phyloP scores from a whole-genome alignment of 2,329 filamentous ascomycete genomes.

The Paraphoma chrysanthemicola region DNA sequence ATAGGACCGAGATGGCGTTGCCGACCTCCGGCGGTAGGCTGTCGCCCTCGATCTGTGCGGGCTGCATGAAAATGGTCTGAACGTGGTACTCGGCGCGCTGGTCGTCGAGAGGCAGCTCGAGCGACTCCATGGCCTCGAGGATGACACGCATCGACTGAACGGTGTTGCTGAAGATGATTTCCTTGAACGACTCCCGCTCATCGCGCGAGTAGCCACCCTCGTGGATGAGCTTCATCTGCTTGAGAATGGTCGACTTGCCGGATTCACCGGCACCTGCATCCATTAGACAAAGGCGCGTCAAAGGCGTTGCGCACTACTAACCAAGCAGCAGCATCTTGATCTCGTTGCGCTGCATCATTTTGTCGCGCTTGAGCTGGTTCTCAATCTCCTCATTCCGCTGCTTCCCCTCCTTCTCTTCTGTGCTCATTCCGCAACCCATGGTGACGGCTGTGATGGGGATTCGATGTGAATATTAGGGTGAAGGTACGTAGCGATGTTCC shows the following conservation, averaged over 20 bases:
- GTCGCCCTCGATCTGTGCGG: slow-evolving; percentile 94
- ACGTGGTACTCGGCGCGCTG: slow-evolving; percentile 96
- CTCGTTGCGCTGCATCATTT: slow-evolving; percentile 98
- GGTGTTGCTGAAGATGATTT: slow-evolving; percentile 76
- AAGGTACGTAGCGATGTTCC: slow-evolving; percentile 32
- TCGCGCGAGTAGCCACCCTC: slow-evolving; percentile 98
- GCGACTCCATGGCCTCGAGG: slow-evolving; percentile 72
- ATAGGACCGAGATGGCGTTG: slow-evolving; percentile 88
- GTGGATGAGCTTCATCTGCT: slow-evolving; percentile 99
- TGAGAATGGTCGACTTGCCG: slow-evolving; percentile 91
- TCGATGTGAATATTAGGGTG: slow-evolving; percentile 34
- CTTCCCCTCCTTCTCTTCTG: slow-evolving; percentile 99
- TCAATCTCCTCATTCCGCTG: slow-evolving; percentile 99
- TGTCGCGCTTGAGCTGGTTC: slow-evolving; percentile 97
- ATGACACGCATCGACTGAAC: slow-evolving; percentile 75
- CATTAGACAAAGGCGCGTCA: slow-evolving; percentile 34
- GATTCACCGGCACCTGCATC: slow-evolving; percentile 91
- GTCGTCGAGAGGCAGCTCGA: slow-evolving; percentile 84
- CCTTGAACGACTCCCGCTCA: slow-evolving; percentile 73
- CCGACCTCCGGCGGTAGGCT: slow-evolving; percentile 93
- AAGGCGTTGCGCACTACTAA: slow-evolving; percentile 59
- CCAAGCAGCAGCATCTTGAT: slow-evolving; percentile 99
- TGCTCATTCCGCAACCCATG: slow-evolving; percentile 99
- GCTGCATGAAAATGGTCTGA: slow-evolving; percentile 98
- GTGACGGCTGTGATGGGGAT: slow-evolving; percentile 54